These are phyloP conservation scores for Toxicodendron radicans DNA, from an alignment of 345 rosid species.

Conservation along the genomic window DNA sequence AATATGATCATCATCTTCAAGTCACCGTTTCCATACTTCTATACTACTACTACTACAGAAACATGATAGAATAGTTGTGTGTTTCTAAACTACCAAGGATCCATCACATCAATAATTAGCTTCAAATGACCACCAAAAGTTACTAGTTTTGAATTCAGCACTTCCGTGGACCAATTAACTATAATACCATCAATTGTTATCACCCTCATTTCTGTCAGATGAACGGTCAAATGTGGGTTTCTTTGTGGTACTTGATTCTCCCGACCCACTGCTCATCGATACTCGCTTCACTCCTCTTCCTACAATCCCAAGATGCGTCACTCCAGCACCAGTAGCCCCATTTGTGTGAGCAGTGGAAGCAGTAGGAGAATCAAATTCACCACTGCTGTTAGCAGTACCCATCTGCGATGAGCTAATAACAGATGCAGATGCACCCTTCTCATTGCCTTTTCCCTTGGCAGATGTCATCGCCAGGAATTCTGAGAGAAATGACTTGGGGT, in stretches of 20 bases:
- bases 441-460: conserved; percentile 43
- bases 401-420: conserved; percentile 60
- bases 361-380: conserved; percentile 61
- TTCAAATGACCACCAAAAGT: not conserved
- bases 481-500: conserved; percentile 68
- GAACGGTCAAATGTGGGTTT: conserved; percentile 46
- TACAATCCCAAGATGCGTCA: conserved; percentile 82
- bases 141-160: not conserved
- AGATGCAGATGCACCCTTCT: conserved; percentile 41
- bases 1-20: no score
- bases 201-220: conserved; percentile 52
- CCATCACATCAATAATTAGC: not conserved
- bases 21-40: no score
- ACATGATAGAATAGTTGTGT: no score
- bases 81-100: not conserved
- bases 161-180: not conserved
- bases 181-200: conserved; percentile 27
- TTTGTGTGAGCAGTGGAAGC: conserved; percentile 79
- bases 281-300: conserved; percentile 97
- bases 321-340: conserved; percentile 51
- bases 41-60: no score
- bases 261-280: conserved; percentile 40
- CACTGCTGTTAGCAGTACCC: conserved; percentile 42
- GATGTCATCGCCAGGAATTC: conserved; percentile 72
- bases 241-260: conserved; percentile 59